Conservation (phyloP, 2,329 filamentous ascomycete genomes). For the Chaetothyriales sp. region DNA sequence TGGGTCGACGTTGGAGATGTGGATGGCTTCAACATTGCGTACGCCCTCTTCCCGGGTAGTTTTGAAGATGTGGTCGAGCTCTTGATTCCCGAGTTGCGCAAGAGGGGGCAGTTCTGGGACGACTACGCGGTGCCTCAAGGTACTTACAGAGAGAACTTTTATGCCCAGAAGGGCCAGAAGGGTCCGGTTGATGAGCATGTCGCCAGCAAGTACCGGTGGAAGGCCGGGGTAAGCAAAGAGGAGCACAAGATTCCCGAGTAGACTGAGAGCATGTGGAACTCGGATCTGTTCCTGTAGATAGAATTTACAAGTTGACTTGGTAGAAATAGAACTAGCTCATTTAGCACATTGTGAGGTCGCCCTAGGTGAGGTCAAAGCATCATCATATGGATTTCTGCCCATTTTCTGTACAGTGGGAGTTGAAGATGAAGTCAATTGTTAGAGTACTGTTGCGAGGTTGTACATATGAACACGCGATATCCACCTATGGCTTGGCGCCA, state of each 20-base stretch:
- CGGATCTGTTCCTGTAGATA: too few relatives aligned
- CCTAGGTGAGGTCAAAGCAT: too few relatives aligned
- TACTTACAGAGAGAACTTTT: constrained; percentile 17
- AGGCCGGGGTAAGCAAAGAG: neutral
- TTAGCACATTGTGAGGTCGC: too few relatives aligned
- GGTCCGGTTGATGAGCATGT: constrained; percentile 10
- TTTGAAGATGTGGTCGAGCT: constrained; percentile 40
- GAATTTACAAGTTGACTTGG: too few relatives aligned
- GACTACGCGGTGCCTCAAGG: constrained; percentile 3
- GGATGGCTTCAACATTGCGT: constrained; percentile 54
- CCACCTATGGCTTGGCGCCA: neutral
- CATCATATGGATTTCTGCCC: too few relatives aligned
- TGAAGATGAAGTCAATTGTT: too few relatives aligned
- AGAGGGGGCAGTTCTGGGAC: constrained; percentile 27
- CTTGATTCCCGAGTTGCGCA: constrained; percentile 35
- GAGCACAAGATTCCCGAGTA: neutral
- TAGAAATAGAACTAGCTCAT: too few relatives aligned
- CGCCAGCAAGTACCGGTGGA: constrained; percentile 10
- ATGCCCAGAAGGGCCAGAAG: constrained; percentile 3
- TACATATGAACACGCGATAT: too few relatives aligned
- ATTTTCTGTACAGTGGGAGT: too few relatives aligned
- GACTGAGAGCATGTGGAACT: neutral
- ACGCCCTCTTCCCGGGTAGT: constrained; percentile 38
- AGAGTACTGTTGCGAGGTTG: too few relatives aligned
- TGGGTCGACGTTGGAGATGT: constrained; percentile 58